Evolutionary conservation across 1,284 basidiomycete genomes (phyloP).

Genomic region (Ustilago trichophora): DNA sequence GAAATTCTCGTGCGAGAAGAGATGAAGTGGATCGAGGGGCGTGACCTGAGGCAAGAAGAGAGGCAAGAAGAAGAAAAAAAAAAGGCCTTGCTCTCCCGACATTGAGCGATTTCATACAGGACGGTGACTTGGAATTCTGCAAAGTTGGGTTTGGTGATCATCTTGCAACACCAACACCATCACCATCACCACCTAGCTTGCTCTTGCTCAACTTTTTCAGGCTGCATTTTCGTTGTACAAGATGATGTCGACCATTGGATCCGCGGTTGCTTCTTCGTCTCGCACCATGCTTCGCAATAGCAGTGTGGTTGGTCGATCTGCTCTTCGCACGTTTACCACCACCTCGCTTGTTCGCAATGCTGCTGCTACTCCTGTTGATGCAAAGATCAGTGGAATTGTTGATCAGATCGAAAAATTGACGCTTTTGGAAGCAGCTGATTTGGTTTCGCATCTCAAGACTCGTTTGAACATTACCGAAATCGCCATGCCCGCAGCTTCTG

Average conservation of each 20-base stretch:
- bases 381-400: conserved; percentile 83
- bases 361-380: conserved; percentile 56
- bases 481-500: conserved; percentile 88
- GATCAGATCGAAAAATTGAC: conserved; percentile 91
- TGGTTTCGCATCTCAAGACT: conserved; percentile 90
- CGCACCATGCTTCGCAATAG: background rate
- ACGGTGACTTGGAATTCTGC: too few relatives aligned
- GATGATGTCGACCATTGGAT: conserved; percentile 20
- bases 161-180: background rate
- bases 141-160: too few relatives aligned
- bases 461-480: conserved; percentile 98
- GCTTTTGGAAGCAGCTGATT: conserved; percentile 94
- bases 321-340: conserved; percentile 18
- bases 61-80: conserved; percentile 1
- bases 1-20: conserved; percentile 9
- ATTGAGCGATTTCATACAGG: conserved; percentile 21
- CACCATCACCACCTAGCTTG: background rate
- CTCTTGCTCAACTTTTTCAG: too few relatives aligned
- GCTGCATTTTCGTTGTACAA: too few relatives aligned
- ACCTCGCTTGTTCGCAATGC: conserved; percentile 10
- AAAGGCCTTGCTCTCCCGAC: conserved; percentile 5
- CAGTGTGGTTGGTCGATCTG: conserved; percentile 1
- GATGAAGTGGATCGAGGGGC: background rate
- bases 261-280: conserved; percentile 23
- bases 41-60: conserved; percentile 15